Evolutionary conservation across 495 filamentous ascomycete species (phyloP).

Genomic region (Chaetomium tenue): DNA sequence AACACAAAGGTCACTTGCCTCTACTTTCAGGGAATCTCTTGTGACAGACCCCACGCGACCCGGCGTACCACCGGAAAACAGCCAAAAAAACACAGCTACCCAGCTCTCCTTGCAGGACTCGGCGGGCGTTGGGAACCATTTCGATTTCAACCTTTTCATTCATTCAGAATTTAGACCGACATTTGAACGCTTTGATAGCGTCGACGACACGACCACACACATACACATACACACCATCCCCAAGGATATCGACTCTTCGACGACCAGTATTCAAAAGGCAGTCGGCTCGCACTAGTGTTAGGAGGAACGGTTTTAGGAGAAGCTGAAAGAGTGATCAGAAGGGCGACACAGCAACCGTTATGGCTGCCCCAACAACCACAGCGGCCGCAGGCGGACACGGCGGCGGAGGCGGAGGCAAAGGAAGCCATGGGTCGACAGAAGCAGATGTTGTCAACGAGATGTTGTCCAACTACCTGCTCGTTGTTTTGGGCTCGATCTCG

Average conservation of each 20-base stretch:
- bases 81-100: neutral
- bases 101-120: constrained; percentile 15
- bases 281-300: neutral
- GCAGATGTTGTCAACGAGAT: constrained; percentile 42
- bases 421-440: constrained; percentile 17
- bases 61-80: neutral
- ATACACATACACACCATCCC: neutral
- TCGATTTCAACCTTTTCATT: neutral
- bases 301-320: neutral
- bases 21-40: neutral
- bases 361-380: constrained; percentile 15
- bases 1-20: neutral
- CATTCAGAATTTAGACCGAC: neutral
- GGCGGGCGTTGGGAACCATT: constrained; percentile 11
- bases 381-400: constrained; percentile 9
- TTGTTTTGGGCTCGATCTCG: constrained; percentile 46
- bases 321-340: neutral
- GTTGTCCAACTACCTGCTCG: constrained; percentile 49
- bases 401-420: neutral
- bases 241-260: neutral
- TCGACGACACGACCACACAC: neutral
- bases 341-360: neutral
- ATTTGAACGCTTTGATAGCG: constrained; percentile 14
- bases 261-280: neutral
- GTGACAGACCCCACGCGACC: constrained; percentile 2